Evolutionary conservation across 208 protist genomes (phyloP), one percentile per base, ranked within the genome.

Genomic region (Leishmania martiniquensis): DNA sequence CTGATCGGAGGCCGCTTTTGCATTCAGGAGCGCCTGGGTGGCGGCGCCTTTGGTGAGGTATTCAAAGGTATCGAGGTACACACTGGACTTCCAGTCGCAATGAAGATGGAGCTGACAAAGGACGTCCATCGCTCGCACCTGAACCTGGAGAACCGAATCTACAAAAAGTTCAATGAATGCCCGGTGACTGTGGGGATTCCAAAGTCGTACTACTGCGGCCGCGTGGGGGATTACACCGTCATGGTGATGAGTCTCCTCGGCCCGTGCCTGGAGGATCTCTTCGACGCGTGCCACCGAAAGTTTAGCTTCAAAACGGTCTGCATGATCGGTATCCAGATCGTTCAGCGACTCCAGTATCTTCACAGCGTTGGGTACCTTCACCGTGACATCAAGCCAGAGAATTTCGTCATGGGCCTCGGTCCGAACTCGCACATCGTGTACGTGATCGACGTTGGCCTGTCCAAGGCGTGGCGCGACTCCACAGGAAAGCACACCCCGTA

Each of bases 181-280:
- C 77, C 80, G 2, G 66, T 87, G 25, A 86, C 85, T 44, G 90
- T 99, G 10, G 99, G 99, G 44, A 97, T 99, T 39, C 98, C 99
- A 0, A 82, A 92, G 39, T 89, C 99, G 1, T 96, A 95, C 80
- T 99, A 97, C 85, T 99, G 90, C 83, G 99, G 99, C 2, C 63
- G 93, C 6, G 97, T 99, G 51, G 98, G 98, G 1, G 97, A 99
- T 54, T 99, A 99, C 84, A 99, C 99, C 75, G 98, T 99, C 17
- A 97, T 99, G 89, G 99, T 99, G 34, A 99, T 99, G 87, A 99
- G 99, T 65, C 85, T 99, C 13, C 89, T 99, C 0, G 99, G 99
- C 0, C 99, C 99, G 15, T 98, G 89, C 66, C 88, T 99, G 15
- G 99, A 99, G 77, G 99, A 99, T 79, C 84, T 99, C 9, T 99